phyloP scores from a whole-genome alignment of 768 basidiomycete genomes.

The Coprinopsis strossmayeri region DNA sequence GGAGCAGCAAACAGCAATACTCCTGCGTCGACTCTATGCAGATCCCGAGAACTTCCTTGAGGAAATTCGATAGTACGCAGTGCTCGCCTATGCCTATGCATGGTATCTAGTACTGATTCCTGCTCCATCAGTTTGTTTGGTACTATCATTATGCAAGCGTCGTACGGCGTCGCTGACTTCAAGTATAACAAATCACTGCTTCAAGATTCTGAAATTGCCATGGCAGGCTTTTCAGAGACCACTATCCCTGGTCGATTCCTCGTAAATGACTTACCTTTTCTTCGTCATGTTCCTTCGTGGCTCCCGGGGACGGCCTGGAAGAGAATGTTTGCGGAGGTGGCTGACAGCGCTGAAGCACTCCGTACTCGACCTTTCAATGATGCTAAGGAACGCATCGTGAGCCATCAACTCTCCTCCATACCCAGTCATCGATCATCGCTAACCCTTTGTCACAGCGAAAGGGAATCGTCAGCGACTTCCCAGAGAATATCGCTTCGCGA shows the following conservation, averaged over 20 bases:
- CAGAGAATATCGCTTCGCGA: slow-evolving; percentile 2
- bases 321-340: slow-evolving; percentile 6
- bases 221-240: slow-evolving; percentile 17
- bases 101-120: neutral
- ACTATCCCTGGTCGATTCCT: slow-evolving; percentile 15
- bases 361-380: neutral
- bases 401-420: neutral
- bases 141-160: slow-evolving; percentile 14
- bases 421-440: too few relatives aligned
- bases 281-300: slow-evolving; percentile 29
- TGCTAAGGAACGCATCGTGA: neutral
- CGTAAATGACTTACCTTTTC: slow-evolving; percentile 10
- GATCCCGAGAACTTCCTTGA: neutral
- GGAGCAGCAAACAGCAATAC: neutral
- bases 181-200: slow-evolving; percentile 28
- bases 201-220: slow-evolving; percentile 20
- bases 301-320: slow-evolving; percentile 30
- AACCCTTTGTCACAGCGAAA: neutral
- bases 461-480: neutral
- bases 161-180: slow-evolving; percentile 22
- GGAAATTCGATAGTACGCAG: neutral
- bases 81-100: too few relatives aligned
- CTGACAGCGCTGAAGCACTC: neutral
- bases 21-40: neutral
- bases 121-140: slow-evolving; percentile 8